Evolutionary conservation across 2,329 filamentous ascomycete species (phyloP), one percentile per base, ranked within the genome.

Genomic region (Xylariaceae sp.): DNA sequence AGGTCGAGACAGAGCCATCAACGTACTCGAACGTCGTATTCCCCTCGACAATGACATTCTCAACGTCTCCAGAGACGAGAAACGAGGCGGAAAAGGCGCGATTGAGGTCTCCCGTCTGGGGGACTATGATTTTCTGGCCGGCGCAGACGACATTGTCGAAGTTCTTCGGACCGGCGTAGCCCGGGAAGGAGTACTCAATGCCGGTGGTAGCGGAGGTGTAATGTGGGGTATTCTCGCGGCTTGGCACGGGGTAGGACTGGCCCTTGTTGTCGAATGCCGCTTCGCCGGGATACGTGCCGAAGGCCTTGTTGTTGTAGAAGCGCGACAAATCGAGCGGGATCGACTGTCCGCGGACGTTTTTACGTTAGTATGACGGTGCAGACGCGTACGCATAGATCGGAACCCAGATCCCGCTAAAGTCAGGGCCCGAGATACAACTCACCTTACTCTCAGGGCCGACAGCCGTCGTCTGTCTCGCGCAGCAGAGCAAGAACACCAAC

Each of bases 231-330:
- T 66, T 57, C 11, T 59, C 61, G 3, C 74, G 52, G 13, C 64
- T 60, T 1, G 73, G 70, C 10, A 69, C 69, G 5, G 77, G 76
- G 58, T 76, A 80, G 0, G 77, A 77, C 53, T 78, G 72, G 48
- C 74, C 73, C 2, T 74, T 63, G 1, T 59, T 63, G 56, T 80
- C 76, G 59, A 80, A 78, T n/a, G 74, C 70, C 1, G 78, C 75
- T 63, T 80, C 76, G 1, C 77, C 77, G 0, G 78, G 74, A 10
- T 70, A 70, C 0, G 72, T 71, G 2, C 77, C 77, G 59, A 81
- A 80, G 1, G 70, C 78, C 57, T 78, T 78, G 65, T 80, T 80
- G 69, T 81, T 79, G 69, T 76, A 77, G 48, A 73, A 72, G 0
- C 67, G 15, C 0, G 69, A 66, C 18, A 80, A 64, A 10, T 74